Conservation (phyloP, 2,329 filamentous ascomycete species). For the Colletotrichum sp. region DNA sequence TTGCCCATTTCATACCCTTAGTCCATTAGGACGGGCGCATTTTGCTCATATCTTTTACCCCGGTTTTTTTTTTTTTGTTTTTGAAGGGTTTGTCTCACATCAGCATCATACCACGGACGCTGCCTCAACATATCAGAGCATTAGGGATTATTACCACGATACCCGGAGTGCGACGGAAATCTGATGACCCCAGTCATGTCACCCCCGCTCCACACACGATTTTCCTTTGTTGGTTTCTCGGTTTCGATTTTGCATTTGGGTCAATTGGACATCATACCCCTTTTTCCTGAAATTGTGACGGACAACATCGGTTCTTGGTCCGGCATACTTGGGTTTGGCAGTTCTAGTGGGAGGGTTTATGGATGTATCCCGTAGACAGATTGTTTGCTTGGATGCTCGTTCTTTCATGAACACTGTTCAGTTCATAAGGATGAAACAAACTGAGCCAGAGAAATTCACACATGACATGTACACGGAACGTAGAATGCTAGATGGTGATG, state of each 20-base stretch:
- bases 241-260: background rate
- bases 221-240: conserved; percentile 2
- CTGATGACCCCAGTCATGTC: conserved; percentile 22
- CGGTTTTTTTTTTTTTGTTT: background rate
- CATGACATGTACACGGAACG: background rate
- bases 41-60: background rate
- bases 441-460: background rate
- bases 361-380: background rate
- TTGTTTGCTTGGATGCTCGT: background rate
- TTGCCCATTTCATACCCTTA: background rate
- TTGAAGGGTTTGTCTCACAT: background rate
- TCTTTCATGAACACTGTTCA: background rate
- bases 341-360: background rate
- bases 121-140: conserved; percentile 19
- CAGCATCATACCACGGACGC: conserved; percentile 16
- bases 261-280: conserved; percentile 9
- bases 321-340: background rate
- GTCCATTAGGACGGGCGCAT: background rate
- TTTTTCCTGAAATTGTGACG: background rate
- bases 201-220: conserved; percentile 20
- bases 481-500: background rate
- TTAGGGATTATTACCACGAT: conserved; percentile 22
- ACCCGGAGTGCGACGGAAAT: conserved; percentile 26
- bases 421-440: background rate
- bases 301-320: background rate